Conservation (phyloP, 345 rosid species). For the Eucalyptus globulus region DNA sequence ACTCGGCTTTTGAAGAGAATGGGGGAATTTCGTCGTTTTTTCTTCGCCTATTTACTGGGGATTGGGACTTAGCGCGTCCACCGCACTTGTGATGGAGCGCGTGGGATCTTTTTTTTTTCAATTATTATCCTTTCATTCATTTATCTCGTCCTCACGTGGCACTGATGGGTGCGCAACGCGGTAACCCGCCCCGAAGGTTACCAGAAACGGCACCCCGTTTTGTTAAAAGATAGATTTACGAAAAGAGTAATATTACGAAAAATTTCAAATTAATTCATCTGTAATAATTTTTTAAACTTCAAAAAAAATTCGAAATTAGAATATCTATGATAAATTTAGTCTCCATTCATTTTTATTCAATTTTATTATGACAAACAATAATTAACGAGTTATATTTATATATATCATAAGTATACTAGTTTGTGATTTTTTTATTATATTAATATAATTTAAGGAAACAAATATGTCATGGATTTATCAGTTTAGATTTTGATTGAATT, state of each 20-base stretch:
- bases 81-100: background rate
- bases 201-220: background rate
- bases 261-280: too few relatives aligned
- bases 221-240: background rate
- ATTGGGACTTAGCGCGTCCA: background rate
- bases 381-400: too few relatives aligned
- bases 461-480: fast-evolving
- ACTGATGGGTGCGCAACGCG: background rate
- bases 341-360: too few relatives aligned
- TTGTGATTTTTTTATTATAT: too few relatives aligned
- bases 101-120: background rate
- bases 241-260: too few relatives aligned
- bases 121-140: background rate
- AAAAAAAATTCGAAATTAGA: too few relatives aligned
- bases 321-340: too few relatives aligned
- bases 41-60: background rate
- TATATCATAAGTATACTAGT: too few relatives aligned
- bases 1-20: background rate
- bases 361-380: too few relatives aligned
- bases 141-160: background rate
- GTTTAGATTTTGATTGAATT: too few relatives aligned
- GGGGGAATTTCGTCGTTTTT: background rate
- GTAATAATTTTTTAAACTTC: fast-evolving
- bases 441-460: too few relatives aligned
- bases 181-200: background rate